phyloP scores from a whole-genome alignment of 768 basidiomycete genomes.

The Lactarius psammicola region DNA sequence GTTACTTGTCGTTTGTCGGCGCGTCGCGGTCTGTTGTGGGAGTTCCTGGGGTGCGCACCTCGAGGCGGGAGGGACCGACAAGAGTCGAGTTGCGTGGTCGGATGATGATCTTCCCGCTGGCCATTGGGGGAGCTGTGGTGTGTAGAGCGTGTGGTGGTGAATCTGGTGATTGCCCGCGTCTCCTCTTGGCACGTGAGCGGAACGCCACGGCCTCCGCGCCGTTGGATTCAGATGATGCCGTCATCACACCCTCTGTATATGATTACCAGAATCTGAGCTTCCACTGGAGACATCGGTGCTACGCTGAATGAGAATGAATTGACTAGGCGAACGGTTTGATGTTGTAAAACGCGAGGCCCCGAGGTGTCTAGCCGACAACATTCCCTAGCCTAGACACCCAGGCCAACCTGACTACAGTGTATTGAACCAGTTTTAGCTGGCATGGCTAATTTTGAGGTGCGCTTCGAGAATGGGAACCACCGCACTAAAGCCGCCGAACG shows the following conservation, averaged over 20 bases:
- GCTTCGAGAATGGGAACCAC: not conserved
- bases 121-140: constrained; percentile 6
- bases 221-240: no score
- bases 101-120: constrained; percentile 29
- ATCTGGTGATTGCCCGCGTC: not conserved
- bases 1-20: constrained; percentile 5
- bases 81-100: constrained; percentile 17
- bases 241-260: no score
- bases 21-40: constrained; percentile 7
- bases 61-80: constrained; percentile 15
- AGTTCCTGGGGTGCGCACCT: constrained; percentile 10
- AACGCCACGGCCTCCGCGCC: not conserved
- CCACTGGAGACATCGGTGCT: no score
- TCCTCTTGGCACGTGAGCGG: constrained; percentile 5
- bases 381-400: not conserved
- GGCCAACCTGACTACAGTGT: no score
- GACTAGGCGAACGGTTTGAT: no score
- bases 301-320: no score
- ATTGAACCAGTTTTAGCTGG: no score
- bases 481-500: not conserved
- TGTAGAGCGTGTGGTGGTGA: not conserved
- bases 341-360: no score
- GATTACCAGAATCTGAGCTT: no score
- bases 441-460: no score
- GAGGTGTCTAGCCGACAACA: not conserved